Evolutionary conservation across 441 rosid species (phyloP), one percentile per base, ranked within the genome.

Genomic region (Melastoma candidum): DNA sequence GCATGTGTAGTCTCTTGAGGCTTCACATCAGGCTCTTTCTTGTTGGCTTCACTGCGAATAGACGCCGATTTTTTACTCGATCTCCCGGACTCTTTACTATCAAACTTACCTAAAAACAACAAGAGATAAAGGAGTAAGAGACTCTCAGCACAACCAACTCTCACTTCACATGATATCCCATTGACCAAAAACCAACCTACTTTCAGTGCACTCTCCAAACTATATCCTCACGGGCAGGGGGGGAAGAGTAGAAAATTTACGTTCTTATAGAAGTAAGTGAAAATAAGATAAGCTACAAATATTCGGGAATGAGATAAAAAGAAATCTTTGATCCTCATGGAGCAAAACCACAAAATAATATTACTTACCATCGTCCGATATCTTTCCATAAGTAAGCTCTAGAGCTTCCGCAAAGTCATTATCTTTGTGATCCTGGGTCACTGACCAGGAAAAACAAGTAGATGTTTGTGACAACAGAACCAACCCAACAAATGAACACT

Each of bases 391-490:
- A 67, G 68, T 70, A 49, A 26, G 60, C 49, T 51, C 58, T 66
- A 80, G 41, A 45, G 74, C 71, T 66, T 72, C 73, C 9, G 59
- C 44, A 64, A 80, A 74, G 44, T 72, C 63, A 9, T 39, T 54
- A 48, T 77, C 82, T 25, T 59, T 73, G 60, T 63, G 68, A 56
- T 76, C 81, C 64, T 72, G 80, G 70, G 71, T 66, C 75, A 83
- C 90, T 83, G n/a, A 39, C 11, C 53, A 13, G 32, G 29, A 7
- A 39, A 7, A 11, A 14, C 8, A 58, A 59, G 41, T 12, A 9
- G 22, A 12, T 29, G 25, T 13, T 11, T 26, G 24, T 3, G 41
- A 59, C 51, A 47, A 44, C 36, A 61, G 32, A 10, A 32, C n/a
- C 14, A 47, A 12, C 49, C 22, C 32, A 32, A n/a, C 11, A 27